Base-by-base conservation (phyloP, 2,329 filamentous ascomycete species). In the Tolypocladium capitatum region DNA sequence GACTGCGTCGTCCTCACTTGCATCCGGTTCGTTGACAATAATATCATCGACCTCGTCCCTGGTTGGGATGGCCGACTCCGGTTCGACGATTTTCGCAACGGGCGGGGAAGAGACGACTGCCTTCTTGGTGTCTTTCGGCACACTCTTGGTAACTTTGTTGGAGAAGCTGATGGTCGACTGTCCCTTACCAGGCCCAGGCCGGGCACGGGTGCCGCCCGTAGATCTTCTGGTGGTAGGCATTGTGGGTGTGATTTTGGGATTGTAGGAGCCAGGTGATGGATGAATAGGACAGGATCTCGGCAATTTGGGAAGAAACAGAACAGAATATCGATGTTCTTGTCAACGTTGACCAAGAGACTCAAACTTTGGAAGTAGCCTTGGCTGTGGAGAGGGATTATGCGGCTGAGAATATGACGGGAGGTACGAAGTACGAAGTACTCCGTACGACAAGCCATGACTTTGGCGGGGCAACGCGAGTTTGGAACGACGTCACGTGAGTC, bases 91-190 rank as follows among this genome's bases (percentile, higher is more conserved):
- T 43, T 64, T 67, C 33, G 61, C 49, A 11, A 64, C 60, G 3
- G 66, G 51, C 2, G 65, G 58, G 2, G 66, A 57, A 45, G 66
- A 58, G 46, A 63, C 49, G 24, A 65, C 55, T n/a, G 66, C 60
- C 54, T 71, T 69, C 57, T 77, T 77, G 52, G 57, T 59, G 20
- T 73, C 65, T 53, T 71, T 72, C 24, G 71, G 61, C 4, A 70
- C 67, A 33, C 69, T 61, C 59, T 80, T 80, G 49, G 75, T 79
- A 42, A 80, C 73, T 38, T 68, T 68, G 60, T 72, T 72, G 55
- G 75, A 71, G 66, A 80, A 80, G 60, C 72, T 78, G 49, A 79
- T 68, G 34, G 73, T 80, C 9, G 74, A 71, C 53, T 80, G 76
- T 33, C 66, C 65, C 58, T 71, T 74, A 50, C 60, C 58, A 43